Percentiles rank a stretch among this genome's conserved stretches.
These are phyloP conservation scores for Lavandula angustifolia DNA, from an alignment of 257 asterid genomes.

Conservation along the genomic window DNA sequence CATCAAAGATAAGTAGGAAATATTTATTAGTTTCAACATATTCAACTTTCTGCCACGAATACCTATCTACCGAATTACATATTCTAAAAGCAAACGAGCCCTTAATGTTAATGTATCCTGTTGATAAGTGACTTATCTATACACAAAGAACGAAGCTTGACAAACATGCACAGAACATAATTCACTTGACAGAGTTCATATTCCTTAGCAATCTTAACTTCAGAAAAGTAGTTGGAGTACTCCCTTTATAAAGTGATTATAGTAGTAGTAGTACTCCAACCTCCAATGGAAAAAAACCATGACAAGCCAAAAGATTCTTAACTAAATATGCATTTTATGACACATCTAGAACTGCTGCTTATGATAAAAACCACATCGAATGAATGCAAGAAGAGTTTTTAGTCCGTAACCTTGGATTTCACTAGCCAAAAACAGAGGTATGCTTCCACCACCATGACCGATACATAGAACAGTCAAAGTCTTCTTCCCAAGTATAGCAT, in stretches of 20 bases:
- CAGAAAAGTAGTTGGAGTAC: neutral
- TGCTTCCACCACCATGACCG: slow-evolving; percentile 98
- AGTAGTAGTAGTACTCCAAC: neutral
- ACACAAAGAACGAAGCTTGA: neutral
- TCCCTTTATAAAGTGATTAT: neutral
- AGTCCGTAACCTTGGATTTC: slow-evolving; percentile 62
- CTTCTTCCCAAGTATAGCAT: slow-evolving; percentile 62
- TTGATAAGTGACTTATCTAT: neutral
- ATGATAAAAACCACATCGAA: neutral
- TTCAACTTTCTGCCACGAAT: too few species aligned
- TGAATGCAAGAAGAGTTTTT: neutral
- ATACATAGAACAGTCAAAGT: slow-evolving; percentile 68
- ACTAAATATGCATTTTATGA: neutral
- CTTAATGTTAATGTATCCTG: too few species aligned
- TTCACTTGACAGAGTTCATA: neutral
- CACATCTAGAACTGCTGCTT: neutral
- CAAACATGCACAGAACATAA: neutral
- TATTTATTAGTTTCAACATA: too few species aligned
- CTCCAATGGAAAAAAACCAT: too few species aligned
- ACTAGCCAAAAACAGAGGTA: slow-evolving; percentile 78
- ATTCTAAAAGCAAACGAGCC: too few species aligned
- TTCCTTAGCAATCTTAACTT: slow-evolving; percentile 2
- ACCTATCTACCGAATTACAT: too few species aligned
- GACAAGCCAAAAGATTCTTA: neutral
- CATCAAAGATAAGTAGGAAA: too few species aligned